A percentile compares a stretch with the other conserved stretches of the same genome.
phyloP scores from a whole-genome alignment of 2,329 filamentous ascomycete species.

The Cladosporium sp. region DNA sequence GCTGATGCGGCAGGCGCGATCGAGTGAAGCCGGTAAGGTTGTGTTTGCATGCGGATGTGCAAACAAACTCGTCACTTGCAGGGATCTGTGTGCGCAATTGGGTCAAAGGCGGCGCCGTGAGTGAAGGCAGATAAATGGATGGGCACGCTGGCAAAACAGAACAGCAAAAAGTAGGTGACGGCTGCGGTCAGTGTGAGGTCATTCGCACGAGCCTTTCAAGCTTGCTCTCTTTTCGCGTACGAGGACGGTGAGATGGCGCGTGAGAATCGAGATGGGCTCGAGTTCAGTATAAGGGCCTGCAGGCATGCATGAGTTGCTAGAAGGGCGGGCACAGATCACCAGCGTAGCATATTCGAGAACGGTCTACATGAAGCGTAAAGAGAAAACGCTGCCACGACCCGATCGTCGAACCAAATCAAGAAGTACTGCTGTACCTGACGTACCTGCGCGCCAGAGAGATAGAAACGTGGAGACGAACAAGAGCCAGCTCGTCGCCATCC shows the following conservation, averaged over 20 bases:
- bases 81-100: slow-evolving; percentile 1
- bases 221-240: not conserved
- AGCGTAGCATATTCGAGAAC: slow-evolving; percentile 7
- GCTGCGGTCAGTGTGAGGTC: slow-evolving; percentile 12
- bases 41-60: slow-evolving; percentile 10
- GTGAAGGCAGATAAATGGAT: slow-evolving; percentile 4
- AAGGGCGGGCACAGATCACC: not conserved
- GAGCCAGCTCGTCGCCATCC: not conserved
- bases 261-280: not conserved
- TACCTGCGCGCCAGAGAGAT: not conserved
- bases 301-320: not conserved
- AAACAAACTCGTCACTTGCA: slow-evolving; percentile 14
- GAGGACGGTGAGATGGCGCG: not conserved
- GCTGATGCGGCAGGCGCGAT: too few species aligned
- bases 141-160: too few species aligned
- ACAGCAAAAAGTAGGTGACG: slow-evolving; percentile 8
- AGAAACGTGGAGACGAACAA: not conserved
- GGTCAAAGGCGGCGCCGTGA: not conserved
- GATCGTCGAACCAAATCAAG: not conserved
- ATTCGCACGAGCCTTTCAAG: slow-evolving; percentile 2
- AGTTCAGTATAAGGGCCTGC: not conserved
- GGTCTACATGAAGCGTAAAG: not conserved
- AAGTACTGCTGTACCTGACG: not conserved
- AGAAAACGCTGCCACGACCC: not conserved
- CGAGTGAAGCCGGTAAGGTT: not conserved